Base-by-base conservation (phyloP, 306 rosid genomes). In the Rosa rugosa region DNA sequence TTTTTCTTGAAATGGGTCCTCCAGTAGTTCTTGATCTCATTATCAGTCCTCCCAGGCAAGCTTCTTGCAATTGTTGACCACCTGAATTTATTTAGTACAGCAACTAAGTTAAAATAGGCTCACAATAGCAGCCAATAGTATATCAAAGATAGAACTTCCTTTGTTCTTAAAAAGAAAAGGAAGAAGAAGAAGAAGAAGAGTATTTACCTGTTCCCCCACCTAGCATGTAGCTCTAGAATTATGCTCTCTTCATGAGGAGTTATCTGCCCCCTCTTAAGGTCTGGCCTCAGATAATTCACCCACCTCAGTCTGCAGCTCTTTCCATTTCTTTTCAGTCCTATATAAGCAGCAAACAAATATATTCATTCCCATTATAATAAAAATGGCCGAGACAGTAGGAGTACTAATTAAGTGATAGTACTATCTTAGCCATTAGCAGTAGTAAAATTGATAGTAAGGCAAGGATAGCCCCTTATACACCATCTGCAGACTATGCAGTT, bases 61-160 rank as follows among this genome's bases (percentile, higher is more conserved):
- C 94, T 90, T 77, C 97, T 70, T 17, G 98, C 98, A 79, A 94
- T 94, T n/a, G 97, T 94, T 27, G 98, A 94, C 98, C 98, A 92
- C 83, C 98, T 94, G 60, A 78, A 65, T 4, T 46, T 23, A 69
- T 47, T 44, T 3, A 70, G 11, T 46, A 45, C 47, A 60, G 46
- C 7, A 54, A 67, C 56, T 12, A 75, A 49, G 71, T 9, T 13
- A 80, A n/a, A 13, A 40, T 7, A 62, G 83, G 51, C 25, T 47
- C 47, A 79, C 23, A 14, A 20, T 50, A 4, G 44, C 23, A 44
- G 22, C 34, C 17, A 13, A 0, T 3, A 36, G 2, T 31, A 31
- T 31, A 31, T 11, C 27, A 50, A 17, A 31, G 41, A 63, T 2
- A 62, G 7, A 62, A 4, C 0, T 27, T 63, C 1, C 4, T 63